Evolutionary conservation across 2,329 filamentous ascomycete genomes (phyloP), one percentile per base, ranked within the genome.

Genomic region (Blumeria hordei): DNA sequence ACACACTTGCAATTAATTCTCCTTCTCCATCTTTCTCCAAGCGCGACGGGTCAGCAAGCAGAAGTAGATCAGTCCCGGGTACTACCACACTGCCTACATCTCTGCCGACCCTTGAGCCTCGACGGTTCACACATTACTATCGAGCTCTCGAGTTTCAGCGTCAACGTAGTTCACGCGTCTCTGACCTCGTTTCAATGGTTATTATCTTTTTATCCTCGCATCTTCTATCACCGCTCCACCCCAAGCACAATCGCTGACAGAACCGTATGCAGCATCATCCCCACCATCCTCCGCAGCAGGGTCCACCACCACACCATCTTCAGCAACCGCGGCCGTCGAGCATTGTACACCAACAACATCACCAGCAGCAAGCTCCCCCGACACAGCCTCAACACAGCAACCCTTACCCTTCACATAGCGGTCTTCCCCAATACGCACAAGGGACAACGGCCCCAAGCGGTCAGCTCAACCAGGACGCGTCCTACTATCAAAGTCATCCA

Each of bases 401-500:
- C 60, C 75, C 78, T 58, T 88, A 87, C 70, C 75, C 81, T 60
- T 78, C 80, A 58, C 69, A 77, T 60, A 78, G 85, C 70, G 74
- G 79, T 60, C 72, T 82, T 62, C 75, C 77, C 62, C 72, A 77
- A 63, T 92, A 92, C 69, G 78, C 82, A 59, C 75, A 80, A 59
- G 72, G 79, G 56, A 73, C 75, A 60, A 80, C 81, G 66, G 73
- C 76, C 28, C 71, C 74, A 56, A 77, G 72, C 64, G 74, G 75
- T 47, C 81, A 81, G 64, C 73, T 75, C 64, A 69, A 75, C 53
- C 63, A 80, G 64, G 84, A 93, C 62, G 70, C 84, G 54, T 75
- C 80, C 49, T 93, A 90, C 69, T 94, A 90, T 69, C 80, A 83
- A 65, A 77, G 83, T 57, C 85, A 92, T 66, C 78, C 84, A 59